Evolutionary conservation across 1,284 basidiomycete genomes (phyloP), one percentile per base, ranked within the genome.

Genomic region (Malassezia japonica): DNA sequence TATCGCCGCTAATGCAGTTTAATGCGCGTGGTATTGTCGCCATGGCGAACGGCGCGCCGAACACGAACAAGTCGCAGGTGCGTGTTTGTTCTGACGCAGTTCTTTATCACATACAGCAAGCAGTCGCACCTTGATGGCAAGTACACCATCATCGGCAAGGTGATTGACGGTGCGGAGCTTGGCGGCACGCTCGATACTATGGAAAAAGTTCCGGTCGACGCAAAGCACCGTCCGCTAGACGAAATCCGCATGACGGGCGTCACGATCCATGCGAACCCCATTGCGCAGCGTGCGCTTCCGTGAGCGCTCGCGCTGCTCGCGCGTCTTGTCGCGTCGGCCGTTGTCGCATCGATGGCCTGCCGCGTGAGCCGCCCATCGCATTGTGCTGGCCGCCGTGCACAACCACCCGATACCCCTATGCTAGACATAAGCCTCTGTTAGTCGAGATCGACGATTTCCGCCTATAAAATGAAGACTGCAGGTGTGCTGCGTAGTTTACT

Each of bases 211-310:
- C 87, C 87, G 0, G 91, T 96, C 39, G 89, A 83, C 70, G 80
- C 82, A 46, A 98, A 95, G 76, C 87, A 91, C 74, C 76, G 87
- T 50, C 92, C 92, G 0, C 73, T 87, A 23, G 80, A 78, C 46
- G 89, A 94, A 66, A 85, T 96, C 70, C 85, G 81, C 65, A 76
- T 94, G 56, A 81, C 79, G 27, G 78, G 81, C 67, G 88, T 94
- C 32, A 90, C 87, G 9, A 85, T 96, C 28, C 92, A 98, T 71
- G 86, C 91, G 28, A 98, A 98, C 74, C 92, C 92, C 8, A 81
- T 90, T 52, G 88, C 88, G 23, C 83, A 87, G 24, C 62, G 60
- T 45, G 62, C 61, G 28, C 23, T 36, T 32, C 16, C 38, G 13
- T 40, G 12, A 40, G 21, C n/a, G n/a, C n/a, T n/a, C n/a, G n/a